These are phyloP conservation scores for Calonectria leucothoes DNA, from an alignment of 2,329 filamentous ascomycete species.

Conservation along the genomic window DNA sequence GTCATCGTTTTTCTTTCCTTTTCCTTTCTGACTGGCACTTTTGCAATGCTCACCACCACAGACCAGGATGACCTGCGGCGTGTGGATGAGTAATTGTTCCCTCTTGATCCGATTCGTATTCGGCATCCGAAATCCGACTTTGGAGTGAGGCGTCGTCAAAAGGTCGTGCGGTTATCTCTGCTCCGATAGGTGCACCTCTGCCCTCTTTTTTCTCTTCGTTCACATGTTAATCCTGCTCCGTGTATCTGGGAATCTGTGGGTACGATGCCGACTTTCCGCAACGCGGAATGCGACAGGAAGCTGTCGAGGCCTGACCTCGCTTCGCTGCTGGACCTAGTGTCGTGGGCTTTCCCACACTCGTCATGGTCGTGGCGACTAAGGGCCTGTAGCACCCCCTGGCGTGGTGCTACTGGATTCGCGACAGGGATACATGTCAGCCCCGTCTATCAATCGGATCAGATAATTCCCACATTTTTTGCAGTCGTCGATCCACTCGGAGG, in stretches of 20 bases:
- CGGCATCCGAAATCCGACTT: neutral
- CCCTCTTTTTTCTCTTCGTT: neutral
- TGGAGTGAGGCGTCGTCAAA: neutral
- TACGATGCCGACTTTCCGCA: neutral
- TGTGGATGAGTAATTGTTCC: neutral
- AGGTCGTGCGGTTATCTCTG: neutral
- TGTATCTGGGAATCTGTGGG: neutral
- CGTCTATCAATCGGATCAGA: conserved; percentile 17
- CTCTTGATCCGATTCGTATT: neutral
- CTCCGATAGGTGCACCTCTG: neutral
- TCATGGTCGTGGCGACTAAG: neutral
- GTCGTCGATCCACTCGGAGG: neutral
- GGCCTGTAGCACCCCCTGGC: neutral
- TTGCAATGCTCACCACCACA: neutral
- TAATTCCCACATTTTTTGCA: neutral
- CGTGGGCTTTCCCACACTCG: neutral
- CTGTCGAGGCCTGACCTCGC: neutral
- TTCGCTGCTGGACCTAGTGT: neutral
- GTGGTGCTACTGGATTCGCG: neutral
- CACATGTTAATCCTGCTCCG: neutral
- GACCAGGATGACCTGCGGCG: neutral
- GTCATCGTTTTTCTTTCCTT: too few relatives aligned
- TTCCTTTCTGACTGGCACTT: neutral
- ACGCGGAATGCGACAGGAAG: neutral
- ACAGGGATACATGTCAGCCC: too few relatives aligned